Base-by-base conservation (phyloP, 139 green algal genomes). In the Chlamydomonas incerta region DNA sequence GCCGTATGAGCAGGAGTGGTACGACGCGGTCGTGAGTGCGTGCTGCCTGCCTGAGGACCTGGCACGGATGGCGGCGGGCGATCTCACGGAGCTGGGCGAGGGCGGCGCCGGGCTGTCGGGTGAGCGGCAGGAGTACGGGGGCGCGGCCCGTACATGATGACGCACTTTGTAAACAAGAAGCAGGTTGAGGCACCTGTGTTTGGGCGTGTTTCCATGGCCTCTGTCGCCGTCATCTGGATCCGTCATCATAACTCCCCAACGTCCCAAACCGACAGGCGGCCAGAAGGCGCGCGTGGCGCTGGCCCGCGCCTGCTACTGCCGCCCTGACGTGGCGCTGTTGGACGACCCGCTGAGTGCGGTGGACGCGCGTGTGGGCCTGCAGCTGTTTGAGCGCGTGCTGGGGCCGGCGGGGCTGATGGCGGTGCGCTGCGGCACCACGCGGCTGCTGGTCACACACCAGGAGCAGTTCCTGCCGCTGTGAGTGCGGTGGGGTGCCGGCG, bases 391-490 rank as follows among this genome's bases (percentile, higher is more conserved):
- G 17, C 35, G 90, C 10, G 96, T 93, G 90, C 95, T 98, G 29
- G 93, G 93, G 0, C 89, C 89, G 15, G 55, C 26, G 0, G 93
- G 95, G 17, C 31, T 97, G 28, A 87, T 98, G 90, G 74, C 37
- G 46, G 81, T 82, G 58, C 55, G 17, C 18, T 47, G 84, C 70
- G 55, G 80, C 24, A 77, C 69, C 68, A 98, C 95, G 0, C 92
- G 95, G 37, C 79, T 98, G 50, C 90, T 98, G 66, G 96, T 98
- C 1, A 98, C 96, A 1, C 96, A 99, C 82, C 96, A 98, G 90
- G 81, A 90, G n/a, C 96, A 99, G 84, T 98, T 93, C 90, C 92
- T 98, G 83, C 92, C 95, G 29, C 28, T 52, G 74, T 82, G 33
- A 34, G 68, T 55, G 8, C n/a, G n/a, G n/a, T n/a, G n/a, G n/a